These are phyloP conservation scores for Xylaria sp. DNA, from an alignment of 2,329 filamentous ascomycete species.

Conservation along the genomic window DNA sequence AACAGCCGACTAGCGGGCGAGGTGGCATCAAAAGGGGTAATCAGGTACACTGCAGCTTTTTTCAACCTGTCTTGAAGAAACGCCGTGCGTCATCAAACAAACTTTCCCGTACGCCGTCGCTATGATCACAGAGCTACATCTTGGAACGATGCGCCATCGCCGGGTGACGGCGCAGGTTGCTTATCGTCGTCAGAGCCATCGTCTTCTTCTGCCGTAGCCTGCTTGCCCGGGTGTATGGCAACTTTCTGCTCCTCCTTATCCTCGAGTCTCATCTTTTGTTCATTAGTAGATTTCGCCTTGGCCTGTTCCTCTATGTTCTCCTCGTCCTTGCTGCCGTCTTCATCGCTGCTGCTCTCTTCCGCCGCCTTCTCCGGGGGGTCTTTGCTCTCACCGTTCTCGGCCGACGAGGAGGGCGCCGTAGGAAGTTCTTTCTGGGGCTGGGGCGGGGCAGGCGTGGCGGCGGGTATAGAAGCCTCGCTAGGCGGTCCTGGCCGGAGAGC, in stretches of 20 bases:
- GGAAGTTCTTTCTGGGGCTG: conserved; percentile 40
- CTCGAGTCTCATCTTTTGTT: conserved; percentile 63
- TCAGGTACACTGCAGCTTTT: conserved; percentile 8
- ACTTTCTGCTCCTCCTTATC: conserved; percentile 62
- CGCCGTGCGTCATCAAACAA: conserved; percentile 27
- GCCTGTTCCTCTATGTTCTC: conserved; percentile 38
- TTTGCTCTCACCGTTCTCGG: conserved; percentile 26
- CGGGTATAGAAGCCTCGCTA: conserved; percentile 42
- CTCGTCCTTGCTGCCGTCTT: conserved; percentile 42
- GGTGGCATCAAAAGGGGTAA: conserved; percentile 14
- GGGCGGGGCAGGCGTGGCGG: conserved; percentile 31
- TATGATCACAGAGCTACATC: conserved; percentile 61
- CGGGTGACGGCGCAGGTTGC: conserved; percentile 54
- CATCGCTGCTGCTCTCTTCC: conserved; percentile 11
- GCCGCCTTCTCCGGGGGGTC: conserved; percentile 32
- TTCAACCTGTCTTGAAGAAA: conserved; percentile 20
- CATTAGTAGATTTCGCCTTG: conserved; percentile 45
- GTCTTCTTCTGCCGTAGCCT: conserved; percentile 43
- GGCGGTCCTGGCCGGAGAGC: conserved; percentile 61
- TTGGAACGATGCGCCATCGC: conserved; percentile 65
- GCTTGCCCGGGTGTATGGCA: conserved; percentile 50
- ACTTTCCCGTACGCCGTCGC: conserved; percentile 2
- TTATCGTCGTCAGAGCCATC: conserved; percentile 44
- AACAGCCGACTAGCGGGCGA: neutral
- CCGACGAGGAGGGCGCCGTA: conserved; percentile 32